Evolutionary conservation across 768 basidiomycete genomes (phyloP).

Genomic region (Podaxis pistillaris): DNA sequence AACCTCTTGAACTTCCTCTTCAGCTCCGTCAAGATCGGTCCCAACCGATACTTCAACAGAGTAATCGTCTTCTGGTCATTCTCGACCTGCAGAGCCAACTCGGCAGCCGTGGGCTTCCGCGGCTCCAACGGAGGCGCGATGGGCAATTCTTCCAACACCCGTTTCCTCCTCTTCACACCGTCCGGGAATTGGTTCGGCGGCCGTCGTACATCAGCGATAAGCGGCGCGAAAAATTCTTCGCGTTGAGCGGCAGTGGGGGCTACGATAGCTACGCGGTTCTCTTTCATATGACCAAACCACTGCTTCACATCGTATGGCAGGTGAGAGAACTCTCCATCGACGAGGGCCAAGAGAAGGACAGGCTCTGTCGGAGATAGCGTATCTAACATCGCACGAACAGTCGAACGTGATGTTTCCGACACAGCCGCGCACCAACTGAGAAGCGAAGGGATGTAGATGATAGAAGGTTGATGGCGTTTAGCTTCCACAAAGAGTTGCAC

Average conservation of each 20-base stretch:
- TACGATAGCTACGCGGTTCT: conserved; percentile 69
- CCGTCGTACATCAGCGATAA: conserved; percentile 66
- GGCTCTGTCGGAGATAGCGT: conserved; percentile 90
- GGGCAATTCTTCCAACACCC: conserved; percentile 82
- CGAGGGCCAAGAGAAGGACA: conserved; percentile 86
- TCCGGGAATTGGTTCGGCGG: conserved; percentile 90
- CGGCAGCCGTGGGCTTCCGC: conserved; percentile 74
- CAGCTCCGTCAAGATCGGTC: conserved; percentile 83
- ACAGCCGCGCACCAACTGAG: conserved; percentile 83
- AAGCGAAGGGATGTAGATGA: conserved; percentile 92
- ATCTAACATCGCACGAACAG: conserved; percentile 88
- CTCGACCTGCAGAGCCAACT: conserved; percentile 80
- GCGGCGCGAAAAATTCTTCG: conserved; percentile 68
- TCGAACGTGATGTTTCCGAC: conserved; percentile 79
- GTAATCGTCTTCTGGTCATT: conserved; percentile 78
- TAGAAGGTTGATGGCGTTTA: conserved; percentile 93
- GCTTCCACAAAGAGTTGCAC: conserved; percentile 97
- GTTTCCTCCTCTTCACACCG: conserved; percentile 77
- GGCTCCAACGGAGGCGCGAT: conserved; percentile 91
- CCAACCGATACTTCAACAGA: conserved; percentile 86
- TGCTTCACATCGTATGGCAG: conserved; percentile 80
- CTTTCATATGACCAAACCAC: conserved; percentile 85
- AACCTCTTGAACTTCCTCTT: conserved; percentile 93
- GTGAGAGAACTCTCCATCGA: conserved; percentile 69
- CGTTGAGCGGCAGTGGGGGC: conserved; percentile 57